Evolutionary conservation across 1,284 basidiomycete species (phyloP).

Genomic region (Trametes versicolor): DNA sequence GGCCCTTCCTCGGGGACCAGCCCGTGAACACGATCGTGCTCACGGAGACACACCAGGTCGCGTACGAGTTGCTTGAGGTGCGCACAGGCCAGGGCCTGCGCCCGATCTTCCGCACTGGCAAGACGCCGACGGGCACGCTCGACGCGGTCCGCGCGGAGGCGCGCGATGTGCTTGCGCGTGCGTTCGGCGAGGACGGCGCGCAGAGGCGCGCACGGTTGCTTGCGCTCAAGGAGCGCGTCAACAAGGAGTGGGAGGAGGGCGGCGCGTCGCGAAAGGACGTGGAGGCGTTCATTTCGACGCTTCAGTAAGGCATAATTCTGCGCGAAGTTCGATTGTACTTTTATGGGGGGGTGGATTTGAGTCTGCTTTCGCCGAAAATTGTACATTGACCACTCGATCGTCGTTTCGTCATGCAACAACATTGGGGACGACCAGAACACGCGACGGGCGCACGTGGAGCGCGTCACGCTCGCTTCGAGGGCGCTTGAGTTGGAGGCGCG

Average conservation of each 20-base stretch:
- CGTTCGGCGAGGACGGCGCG: constrained; percentile 35
- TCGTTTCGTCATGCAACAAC: too few species aligned
- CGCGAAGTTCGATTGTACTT: background rate
- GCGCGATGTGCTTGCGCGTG: constrained; percentile 28
- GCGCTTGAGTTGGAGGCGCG: too few species aligned
- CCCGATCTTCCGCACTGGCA: constrained; percentile 34
- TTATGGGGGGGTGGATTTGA: too few species aligned
- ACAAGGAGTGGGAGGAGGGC: constrained; percentile 23
- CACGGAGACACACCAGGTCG: constrained; percentile 34
- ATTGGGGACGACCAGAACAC: too few species aligned
- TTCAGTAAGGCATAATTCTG: background rate
- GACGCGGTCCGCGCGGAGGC: constrained; percentile 35
- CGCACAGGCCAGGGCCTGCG: constrained; percentile 37
- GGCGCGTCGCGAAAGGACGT: constrained; percentile 26
- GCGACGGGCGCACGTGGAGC: too few species aligned
- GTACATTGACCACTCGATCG: too few species aligned
- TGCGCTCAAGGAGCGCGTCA: constrained; percentile 19
- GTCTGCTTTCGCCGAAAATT: too few species aligned
- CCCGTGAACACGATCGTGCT: constrained; percentile 35
- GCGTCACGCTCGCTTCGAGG: too few species aligned
- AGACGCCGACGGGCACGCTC: constrained; percentile 31
- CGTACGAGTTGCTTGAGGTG: constrained; percentile 42
- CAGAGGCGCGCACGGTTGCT: constrained; percentile 31
- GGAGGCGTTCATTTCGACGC: constrained; percentile 17
- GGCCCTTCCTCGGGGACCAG: constrained; percentile 41